A percentile compares a stretch with the other conserved stretches of the same genome.
phyloP scores from a whole-genome alignment of 1,284 basidiomycete genomes.

The Apiotrichum gracile region DNA sequence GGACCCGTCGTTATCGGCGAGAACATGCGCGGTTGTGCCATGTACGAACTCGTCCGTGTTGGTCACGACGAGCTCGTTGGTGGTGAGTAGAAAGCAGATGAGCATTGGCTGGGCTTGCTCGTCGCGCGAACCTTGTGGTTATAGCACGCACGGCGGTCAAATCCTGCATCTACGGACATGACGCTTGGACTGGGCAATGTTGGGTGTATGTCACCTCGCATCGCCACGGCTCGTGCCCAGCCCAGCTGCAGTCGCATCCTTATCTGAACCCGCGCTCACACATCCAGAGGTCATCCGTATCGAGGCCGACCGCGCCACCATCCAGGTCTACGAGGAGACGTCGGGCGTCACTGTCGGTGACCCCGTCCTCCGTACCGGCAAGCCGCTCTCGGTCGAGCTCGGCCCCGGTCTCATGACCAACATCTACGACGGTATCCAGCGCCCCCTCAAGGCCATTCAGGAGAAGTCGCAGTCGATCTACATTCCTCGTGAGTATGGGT shows the following conservation, averaged over 20 bases:
- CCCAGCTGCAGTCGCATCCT: too few species aligned
- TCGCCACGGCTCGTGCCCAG: too few species aligned
- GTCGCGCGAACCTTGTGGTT: too few species aligned
- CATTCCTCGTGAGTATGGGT: constrained; percentile 63
- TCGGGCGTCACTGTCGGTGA: constrained; percentile 97
- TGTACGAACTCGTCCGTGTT: constrained; percentile 93
- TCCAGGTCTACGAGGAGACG: constrained; percentile 99
- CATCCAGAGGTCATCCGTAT: constrained; percentile 88
- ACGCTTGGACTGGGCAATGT: too few species aligned
- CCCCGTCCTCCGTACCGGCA: constrained; percentile 93
- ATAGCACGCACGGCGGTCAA: too few species aligned
- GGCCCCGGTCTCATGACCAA: constrained; percentile 97
- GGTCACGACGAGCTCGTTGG: constrained; percentile 96
- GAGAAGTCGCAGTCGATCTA: constrained; percentile 96
- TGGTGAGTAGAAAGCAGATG: constrained; percentile 53
- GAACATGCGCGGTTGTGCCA: constrained; percentile 91
- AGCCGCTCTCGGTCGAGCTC: constrained; percentile 94
- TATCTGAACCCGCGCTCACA: neutral
- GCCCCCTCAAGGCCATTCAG: constrained; percentile 85
- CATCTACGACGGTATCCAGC: constrained; percentile 96
- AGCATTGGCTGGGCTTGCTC: neutral
- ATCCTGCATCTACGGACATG: too few species aligned
- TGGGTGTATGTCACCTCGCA: too few species aligned
- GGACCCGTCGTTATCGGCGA: constrained; percentile 95
- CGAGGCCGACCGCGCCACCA: constrained; percentile 92